Evolutionary conservation across 192 early-diverging fungal genomes (phyloP).

Genomic region (Coemansia sp.): DNA sequence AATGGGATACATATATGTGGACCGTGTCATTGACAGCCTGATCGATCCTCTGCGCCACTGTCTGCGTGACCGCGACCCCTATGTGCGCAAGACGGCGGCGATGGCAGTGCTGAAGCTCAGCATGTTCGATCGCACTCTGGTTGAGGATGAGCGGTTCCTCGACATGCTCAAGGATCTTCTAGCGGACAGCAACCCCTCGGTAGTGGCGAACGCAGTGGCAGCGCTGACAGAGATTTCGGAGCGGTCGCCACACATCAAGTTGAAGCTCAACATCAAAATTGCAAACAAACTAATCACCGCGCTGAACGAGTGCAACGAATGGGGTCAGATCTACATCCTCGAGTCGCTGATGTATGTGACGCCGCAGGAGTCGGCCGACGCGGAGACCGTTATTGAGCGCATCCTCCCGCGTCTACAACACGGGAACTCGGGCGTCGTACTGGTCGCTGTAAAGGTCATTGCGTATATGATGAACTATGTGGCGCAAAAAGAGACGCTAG

Average conservation of each 20-base stretch:
- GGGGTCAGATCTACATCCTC: slow-evolving; percentile 94
- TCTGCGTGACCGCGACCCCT: slow-evolving; percentile 90
- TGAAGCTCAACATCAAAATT: slow-evolving; percentile 80
- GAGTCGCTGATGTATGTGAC: slow-evolving; percentile 90
- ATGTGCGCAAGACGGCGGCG: slow-evolving; percentile 95
- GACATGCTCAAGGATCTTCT: slow-evolving; percentile 85
- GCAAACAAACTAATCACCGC: slow-evolving; percentile 92
- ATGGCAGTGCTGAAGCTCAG: slow-evolving; percentile 93
- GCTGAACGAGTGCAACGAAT: slow-evolving; percentile 97
- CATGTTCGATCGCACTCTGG: slow-evolving; percentile 81
- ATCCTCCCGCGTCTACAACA: slow-evolving; percentile 89
- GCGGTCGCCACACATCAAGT: slow-evolving; percentile 79
- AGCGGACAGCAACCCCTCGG: slow-evolving; percentile 88
- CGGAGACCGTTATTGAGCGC: slow-evolving; percentile 88
- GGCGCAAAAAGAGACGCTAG: slow-evolving; percentile 72
- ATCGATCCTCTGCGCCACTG: slow-evolving; percentile 90
- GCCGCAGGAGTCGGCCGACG: slow-evolving; percentile 83
- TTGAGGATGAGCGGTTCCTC: slow-evolving; percentile 86
- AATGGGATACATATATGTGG: slow-evolving; percentile 96
- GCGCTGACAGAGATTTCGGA: slow-evolving; percentile 94
- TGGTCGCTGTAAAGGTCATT: slow-evolving; percentile 85
- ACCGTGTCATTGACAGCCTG: slow-evolving; percentile 92
- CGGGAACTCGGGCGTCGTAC: slow-evolving; percentile 90
- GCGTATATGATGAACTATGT: slow-evolving; percentile 96
- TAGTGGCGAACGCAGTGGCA: slow-evolving; percentile 94